These are phyloP conservation scores for Aspergillus leporis DNA, from an alignment of 495 filamentous ascomycete genomes.

Conservation along the genomic window DNA sequence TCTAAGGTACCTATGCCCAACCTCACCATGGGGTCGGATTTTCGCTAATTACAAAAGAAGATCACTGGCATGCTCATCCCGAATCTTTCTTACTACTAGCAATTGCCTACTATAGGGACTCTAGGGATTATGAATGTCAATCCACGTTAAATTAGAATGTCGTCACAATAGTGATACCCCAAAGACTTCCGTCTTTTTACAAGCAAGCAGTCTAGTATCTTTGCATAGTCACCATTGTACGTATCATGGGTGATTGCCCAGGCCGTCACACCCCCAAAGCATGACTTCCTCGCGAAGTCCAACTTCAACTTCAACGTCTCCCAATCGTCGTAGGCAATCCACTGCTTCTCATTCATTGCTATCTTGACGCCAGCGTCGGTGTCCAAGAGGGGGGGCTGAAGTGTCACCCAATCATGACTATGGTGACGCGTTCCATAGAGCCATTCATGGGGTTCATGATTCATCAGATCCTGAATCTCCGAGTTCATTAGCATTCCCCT, in stretches of 20 bases:
- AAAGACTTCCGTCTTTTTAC: neutral
- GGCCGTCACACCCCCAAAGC: neutral
- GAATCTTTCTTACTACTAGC: too few species aligned
- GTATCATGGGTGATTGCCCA: conserved; percentile 5
- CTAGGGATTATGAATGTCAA: too few species aligned
- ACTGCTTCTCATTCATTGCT: neutral
- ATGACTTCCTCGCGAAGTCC: neutral
- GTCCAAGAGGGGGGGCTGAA: neutral
- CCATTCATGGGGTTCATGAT: too few species aligned
- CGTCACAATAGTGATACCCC: neutral
- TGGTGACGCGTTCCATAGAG: too few species aligned
- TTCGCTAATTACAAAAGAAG: too few species aligned
- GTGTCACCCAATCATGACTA: neutral
- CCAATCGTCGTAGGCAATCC: neutral
- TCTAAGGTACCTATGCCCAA: too few species aligned
- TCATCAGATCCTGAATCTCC: too few species aligned
- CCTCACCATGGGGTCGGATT: too few species aligned
- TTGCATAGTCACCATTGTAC: neutral
- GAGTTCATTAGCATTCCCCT: too few species aligned
- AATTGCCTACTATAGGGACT: too few species aligned
- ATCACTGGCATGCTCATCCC: too few species aligned
- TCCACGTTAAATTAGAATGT: neutral
- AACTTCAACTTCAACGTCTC: neutral
- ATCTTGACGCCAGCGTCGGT: neutral
- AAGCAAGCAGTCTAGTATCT: conserved; percentile 1